Evolutionary conservation across 495 filamentous ascomycete species (phyloP).

Genomic region (Xylaria nigripes): DNA sequence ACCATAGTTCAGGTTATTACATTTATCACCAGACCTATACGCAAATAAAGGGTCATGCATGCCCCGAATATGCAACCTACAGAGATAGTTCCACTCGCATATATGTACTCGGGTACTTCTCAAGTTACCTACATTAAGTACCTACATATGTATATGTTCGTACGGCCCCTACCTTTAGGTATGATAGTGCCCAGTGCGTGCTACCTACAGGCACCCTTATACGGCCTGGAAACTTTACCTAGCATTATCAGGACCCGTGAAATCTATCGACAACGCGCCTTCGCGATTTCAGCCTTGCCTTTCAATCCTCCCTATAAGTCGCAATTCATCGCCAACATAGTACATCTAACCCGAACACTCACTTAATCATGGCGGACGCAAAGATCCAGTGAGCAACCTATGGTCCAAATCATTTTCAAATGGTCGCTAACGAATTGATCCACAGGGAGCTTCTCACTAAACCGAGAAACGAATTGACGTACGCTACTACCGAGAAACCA

Average conservation of each 20-base stretch:
- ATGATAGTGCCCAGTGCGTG: background rate
- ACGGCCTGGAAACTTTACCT: background rate
- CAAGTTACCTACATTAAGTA: no score
- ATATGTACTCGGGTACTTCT: no score
- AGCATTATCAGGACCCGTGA: background rate
- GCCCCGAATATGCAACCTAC: no score
- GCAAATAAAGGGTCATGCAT: no score
- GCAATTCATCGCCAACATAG: background rate
- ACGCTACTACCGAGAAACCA: slow-evolving; percentile 11
- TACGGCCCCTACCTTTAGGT: background rate
- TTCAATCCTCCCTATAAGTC: slow-evolving; percentile 1
- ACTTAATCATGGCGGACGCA: slow-evolving; percentile 58
- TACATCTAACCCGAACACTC: slow-evolving; percentile 6
- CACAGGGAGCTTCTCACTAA: slow-evolving; percentile 71
- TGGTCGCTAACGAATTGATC: slow-evolving; percentile 20
- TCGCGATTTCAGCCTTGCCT: slow-evolving; percentile 21
- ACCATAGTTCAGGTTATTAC: no score
- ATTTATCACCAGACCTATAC: no score
- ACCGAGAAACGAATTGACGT: slow-evolving; percentile 74
- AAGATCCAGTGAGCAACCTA: slow-evolving; percentile 60
- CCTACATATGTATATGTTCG: no score
- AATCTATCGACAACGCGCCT: background rate
- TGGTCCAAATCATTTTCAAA: slow-evolving; percentile 1
- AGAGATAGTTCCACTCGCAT: no score
- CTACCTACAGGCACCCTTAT: no score